Conservation (phyloP, 179 eudicot genomes). For the Silene vulgaris region DNA sequence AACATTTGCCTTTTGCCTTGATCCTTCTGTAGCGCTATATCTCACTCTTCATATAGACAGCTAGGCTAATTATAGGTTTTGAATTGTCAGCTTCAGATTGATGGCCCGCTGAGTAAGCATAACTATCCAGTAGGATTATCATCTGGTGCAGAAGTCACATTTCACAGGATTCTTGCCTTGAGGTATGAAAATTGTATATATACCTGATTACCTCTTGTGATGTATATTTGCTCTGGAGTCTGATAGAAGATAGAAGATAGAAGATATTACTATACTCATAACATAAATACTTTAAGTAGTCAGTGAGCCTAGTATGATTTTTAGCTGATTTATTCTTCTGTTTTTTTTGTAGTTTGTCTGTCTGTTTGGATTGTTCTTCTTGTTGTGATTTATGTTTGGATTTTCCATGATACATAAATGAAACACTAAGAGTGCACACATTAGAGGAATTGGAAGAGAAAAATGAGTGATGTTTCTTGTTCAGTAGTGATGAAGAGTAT, state of each 20-base stretch:
- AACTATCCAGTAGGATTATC: conserved; percentile 71
- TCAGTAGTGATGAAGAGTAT: background rate
- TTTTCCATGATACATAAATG: background rate
- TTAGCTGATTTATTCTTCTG: conserved; percentile 9
- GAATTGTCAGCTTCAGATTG: conserved; percentile 52
- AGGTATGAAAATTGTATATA: conserved; percentile 39
- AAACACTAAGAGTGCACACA: background rate
- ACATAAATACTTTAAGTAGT: background rate
- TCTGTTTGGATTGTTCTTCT: conserved; percentile 9
- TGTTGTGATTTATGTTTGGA: background rate
- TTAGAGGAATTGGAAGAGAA: too few relatives aligned
- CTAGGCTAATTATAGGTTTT: conserved; percentile 19
- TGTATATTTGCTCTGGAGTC: conserved; percentile 2
- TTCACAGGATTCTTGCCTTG: conserved; percentile 60
- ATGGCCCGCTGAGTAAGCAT: conserved; percentile 39
- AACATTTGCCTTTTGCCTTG: conserved; percentile 23
- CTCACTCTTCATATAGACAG: conserved; percentile 13
- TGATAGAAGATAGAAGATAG: background rate
- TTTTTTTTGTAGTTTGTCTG: background rate
- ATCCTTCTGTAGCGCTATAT: conserved; percentile 10
- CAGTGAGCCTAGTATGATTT: background rate
- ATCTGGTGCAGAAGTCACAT: conserved; percentile 58
- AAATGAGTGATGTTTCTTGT: background rate
- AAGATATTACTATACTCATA: background rate
- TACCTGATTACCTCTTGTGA: background rate